These are phyloP conservation scores for Heliocybe sulcata DNA, from an alignment of 1,284 basidiomycete species.

Conservation along the genomic window DNA sequence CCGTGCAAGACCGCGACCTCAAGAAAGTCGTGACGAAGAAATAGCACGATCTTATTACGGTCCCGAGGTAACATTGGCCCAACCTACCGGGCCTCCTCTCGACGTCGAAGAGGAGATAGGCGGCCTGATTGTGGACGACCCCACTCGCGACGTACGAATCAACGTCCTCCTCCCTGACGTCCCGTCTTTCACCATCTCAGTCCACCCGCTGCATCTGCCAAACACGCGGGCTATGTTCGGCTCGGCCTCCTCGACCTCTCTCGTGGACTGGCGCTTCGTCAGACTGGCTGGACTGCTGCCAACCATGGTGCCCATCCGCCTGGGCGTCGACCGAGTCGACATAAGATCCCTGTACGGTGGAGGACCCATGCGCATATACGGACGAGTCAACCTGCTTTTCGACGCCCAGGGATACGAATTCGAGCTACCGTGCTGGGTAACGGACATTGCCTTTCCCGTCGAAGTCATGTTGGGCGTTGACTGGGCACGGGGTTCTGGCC, in stretches of 20 bases:
- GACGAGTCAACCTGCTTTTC: conserved; percentile 7
- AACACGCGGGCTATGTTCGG: conserved; percentile 8
- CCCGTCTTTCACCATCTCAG: conserved; percentile 6
- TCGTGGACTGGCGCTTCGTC: conserved; percentile 8
- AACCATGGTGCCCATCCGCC: conserved; percentile 8
- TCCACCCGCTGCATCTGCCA: conserved; percentile 7
- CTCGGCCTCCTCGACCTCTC: conserved; percentile 3
- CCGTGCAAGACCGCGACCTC: no score
- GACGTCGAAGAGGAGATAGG: not conserved
- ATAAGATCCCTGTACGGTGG: not conserved
- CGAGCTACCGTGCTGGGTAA: conserved; percentile 8
- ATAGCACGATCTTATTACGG: no score
- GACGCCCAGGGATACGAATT: conserved; percentile 10
- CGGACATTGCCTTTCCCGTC: conserved; percentile 6
- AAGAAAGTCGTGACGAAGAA: no score
- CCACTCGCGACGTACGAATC: not conserved
- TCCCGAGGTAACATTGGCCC: not conserved
- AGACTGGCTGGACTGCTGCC: conserved; percentile 8
- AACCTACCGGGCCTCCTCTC: not conserved
- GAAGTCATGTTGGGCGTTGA: conserved; percentile 7
- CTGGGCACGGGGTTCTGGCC: conserved; percentile 4
- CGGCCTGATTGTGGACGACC: not conserved
- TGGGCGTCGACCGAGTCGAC: conserved; percentile 6
- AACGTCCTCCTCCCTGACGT: not conserved
- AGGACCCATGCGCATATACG: conserved; percentile 4